Base-by-base conservation (phyloP, 257 asterid genomes). In the Solanum arcanum region DNA sequence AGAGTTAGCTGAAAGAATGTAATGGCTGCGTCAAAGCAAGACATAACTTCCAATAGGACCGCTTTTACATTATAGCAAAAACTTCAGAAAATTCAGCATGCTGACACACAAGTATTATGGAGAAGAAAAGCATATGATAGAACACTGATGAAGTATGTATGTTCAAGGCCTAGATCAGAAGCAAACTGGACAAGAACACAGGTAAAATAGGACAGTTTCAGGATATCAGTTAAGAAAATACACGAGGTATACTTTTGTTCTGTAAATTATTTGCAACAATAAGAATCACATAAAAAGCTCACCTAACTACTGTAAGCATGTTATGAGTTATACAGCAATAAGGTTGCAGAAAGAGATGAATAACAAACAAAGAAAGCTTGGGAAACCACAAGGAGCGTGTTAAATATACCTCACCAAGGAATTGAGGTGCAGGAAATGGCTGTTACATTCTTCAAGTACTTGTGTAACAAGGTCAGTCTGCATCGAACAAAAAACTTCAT, bases 381-480 rank as follows among this genome's bases (percentile, higher is more conserved):
- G 21, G 18, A 46, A 35, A 3, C 18, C 44, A 70, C 13, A 85
- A 62, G 37, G 23, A 7, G 20, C 8, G 6, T 47, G 35, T 66
- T 62, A 70, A 87, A 25, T 68, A 74, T 92, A 97, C 99, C 98
- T 94, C 90, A 97, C 91, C 90, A 97, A 89, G 75, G 96, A 93
- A 31, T 90, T 92, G 87, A 96, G 96, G 74, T 92, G 95, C 84
- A 85, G 91, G 80, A 93, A 91, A 91, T 95, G 98, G 8, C 92
- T 93, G 3, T 89, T 89, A 59, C 99, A 97, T 92, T 97, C 99
- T 89, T 93, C 98, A 81, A 95, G 89, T 89, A 94, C 98, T 93
- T 97, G 98, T 80, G 92, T 86, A 85, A 95, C 94, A 86, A 95
- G 90, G 84, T 95, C 96, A 81, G 92, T 93, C 99, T 97, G 92